phyloP scores from a whole-genome alignment of 2,329 filamentous ascomycete genomes.

The Sordariomycetes sp. region DNA sequence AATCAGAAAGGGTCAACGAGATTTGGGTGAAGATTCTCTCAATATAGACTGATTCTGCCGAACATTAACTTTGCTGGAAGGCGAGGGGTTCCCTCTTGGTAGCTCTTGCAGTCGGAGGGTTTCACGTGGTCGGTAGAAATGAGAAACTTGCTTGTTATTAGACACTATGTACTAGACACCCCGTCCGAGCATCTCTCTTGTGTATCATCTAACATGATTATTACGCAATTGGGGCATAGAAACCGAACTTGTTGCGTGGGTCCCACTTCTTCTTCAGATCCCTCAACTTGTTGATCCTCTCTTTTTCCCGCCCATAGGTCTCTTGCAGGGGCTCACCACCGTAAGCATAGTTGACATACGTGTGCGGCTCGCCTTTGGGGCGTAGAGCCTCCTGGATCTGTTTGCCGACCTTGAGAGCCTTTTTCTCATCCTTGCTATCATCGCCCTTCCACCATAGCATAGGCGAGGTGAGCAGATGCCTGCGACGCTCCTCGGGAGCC shows the following conservation, averaged over 20 bases:
- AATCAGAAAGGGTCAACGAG: no score
- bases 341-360: slow-evolving; percentile 11
- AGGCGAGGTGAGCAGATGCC: slow-evolving; percentile 6
- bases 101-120: no score
- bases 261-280: slow-evolving; percentile 10
- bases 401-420: slow-evolving; percentile 1
- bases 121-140: no score
- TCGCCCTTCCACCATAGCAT: slow-evolving; percentile 6
- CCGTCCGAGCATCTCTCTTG: no score
- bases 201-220: no score
- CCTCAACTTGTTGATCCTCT: slow-evolving; percentile 5
- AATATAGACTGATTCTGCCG: no score
- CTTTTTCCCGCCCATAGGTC: slow-evolving; percentile 8
- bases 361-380: slow-evolving; percentile 1
- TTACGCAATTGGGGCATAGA: slow-evolving; percentile 2
- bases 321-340: slow-evolving; percentile 7
- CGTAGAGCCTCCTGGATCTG: background rate
- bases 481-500: slow-evolving; percentile 2
- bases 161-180: no score
- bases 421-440: background rate
- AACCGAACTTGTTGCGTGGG: slow-evolving; percentile 8
- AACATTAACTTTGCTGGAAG: no score
- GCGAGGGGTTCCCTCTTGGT: no score
- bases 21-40: no score
- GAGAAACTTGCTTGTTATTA: no score